These are phyloP conservation scores for Neofusicoccum sp. DNA, from an alignment of 2,329 filamentous ascomycete genomes.

Conservation along the genomic window DNA sequence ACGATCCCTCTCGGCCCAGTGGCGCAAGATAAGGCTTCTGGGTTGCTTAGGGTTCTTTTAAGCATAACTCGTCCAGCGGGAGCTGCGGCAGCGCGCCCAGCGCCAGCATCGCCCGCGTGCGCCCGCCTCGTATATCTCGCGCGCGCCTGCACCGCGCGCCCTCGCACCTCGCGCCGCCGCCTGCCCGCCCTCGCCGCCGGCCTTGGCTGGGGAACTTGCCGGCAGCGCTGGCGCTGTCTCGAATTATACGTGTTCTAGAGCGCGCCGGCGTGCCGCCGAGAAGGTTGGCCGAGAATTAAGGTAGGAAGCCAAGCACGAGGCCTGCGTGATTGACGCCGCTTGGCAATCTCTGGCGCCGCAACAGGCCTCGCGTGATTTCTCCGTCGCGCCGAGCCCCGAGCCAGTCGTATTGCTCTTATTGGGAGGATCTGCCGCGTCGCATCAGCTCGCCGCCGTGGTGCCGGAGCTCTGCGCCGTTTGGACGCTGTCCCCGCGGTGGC, in stretches of 20 bases:
- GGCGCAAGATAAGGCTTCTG: slow-evolving; percentile 18
- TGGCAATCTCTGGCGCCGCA: background rate
- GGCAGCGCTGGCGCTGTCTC: background rate
- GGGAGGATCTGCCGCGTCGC: slow-evolving; percentile 11
- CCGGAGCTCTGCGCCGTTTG: slow-evolving; percentile 7
- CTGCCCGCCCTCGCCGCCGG: background rate
- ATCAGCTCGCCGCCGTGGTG: slow-evolving; percentile 7
- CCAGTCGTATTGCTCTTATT: slow-evolving; percentile 14
- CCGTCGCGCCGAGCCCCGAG: slow-evolving; percentile 10
- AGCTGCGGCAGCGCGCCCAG: background rate
- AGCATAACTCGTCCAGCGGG: slow-evolving; percentile 8
- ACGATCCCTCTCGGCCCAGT: slow-evolving; percentile 16
- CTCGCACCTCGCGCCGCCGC: background rate
- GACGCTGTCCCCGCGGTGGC: background rate
- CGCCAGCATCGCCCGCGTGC: background rate
- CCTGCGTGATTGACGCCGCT: background rate
- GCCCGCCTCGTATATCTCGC: background rate
- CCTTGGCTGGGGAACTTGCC: slow-evolving; percentile 10
- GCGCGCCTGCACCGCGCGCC: background rate
- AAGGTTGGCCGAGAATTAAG: slow-evolving; percentile 18
- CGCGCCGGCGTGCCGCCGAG: slow-evolving; percentile 20
- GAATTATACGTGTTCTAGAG: background rate
- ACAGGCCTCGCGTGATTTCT: slow-evolving; percentile 14
- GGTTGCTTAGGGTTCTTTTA: slow-evolving; percentile 10
- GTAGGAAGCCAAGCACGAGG: slow-evolving; percentile 20